Evolutionary conservation across 129 eudicot species (phyloP).

Genomic region (Tanacetum coccineum): DNA sequence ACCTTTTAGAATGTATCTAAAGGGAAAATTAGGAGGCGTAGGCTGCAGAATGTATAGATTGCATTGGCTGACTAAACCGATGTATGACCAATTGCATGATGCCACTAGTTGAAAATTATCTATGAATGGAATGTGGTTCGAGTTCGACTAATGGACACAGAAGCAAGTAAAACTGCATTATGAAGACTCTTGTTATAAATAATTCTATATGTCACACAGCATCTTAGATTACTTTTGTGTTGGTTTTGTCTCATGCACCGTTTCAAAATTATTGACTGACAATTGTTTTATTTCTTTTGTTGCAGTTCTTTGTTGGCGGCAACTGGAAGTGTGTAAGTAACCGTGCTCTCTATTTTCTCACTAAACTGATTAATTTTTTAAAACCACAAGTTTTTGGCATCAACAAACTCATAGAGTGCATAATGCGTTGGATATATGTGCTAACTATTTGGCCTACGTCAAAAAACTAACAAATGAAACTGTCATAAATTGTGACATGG

Average conservation of each 20-base stretch:
- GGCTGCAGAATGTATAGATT: not conserved
- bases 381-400: conserved; percentile 1
- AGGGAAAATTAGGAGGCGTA: too few species aligned
- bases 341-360: conserved; percentile 1
- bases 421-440: not conserved
- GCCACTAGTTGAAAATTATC: too few species aligned
- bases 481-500: conserved; percentile 1
- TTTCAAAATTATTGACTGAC: conserved; percentile 16
- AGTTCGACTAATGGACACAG: conserved; percentile 2
- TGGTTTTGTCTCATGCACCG: not conserved
- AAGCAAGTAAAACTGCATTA: not conserved
- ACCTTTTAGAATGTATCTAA: too few species aligned
- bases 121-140: conserved; percentile 1
- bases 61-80: not conserved
- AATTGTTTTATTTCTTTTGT: conserved; percentile 14
- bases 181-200: conserved; percentile 9
- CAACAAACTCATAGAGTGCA: not conserved
- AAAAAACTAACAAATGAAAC: not conserved
- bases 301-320: conserved; percentile 99
- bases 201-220: not conserved
- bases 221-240: not conserved
- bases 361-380: not conserved
- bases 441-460: not conserved
- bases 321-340: conserved; percentile 99
- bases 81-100: too few species aligned